These are phyloP conservation scores for Phyllosticta citrichinensis DNA, from an alignment of 2,329 filamentous ascomycete species.

Conservation along the genomic window DNA sequence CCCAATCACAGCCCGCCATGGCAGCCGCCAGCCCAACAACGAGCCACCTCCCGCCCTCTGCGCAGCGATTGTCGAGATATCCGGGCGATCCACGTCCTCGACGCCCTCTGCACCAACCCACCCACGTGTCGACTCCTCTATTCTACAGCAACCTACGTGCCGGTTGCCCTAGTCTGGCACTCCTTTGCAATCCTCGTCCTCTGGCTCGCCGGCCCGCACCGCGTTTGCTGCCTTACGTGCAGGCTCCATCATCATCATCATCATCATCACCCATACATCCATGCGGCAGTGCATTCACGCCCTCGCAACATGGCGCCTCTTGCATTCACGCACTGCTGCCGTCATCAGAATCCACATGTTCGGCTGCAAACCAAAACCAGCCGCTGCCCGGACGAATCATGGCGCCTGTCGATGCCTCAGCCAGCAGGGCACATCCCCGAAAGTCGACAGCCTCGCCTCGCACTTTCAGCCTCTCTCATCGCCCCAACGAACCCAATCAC, in stretches of 20 bases:
- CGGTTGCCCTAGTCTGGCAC: background rate
- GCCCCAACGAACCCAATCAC: background rate
- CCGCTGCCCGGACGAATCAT: background rate
- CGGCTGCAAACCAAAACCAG: background rate
- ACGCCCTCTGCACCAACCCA: background rate
- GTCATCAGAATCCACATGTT: background rate
- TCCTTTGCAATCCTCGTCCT: background rate
- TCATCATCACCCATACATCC: background rate
- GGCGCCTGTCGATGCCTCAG: background rate
- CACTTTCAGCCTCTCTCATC: background rate
- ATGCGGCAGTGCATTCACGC: background rate
- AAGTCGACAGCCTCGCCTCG: background rate
- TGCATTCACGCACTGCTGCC: background rate
- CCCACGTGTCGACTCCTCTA: background rate
- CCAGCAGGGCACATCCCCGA: background rate
- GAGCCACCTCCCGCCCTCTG: background rate
- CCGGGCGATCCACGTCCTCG: background rate
- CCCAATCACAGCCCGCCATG: background rate
- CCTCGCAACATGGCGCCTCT: background rate
- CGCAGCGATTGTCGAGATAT: background rate
- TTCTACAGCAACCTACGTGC: background rate
- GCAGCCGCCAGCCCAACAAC: background rate
- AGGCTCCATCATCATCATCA: background rate
- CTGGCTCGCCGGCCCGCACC: background rate
- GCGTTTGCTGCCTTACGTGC: background rate